Evolutionary conservation across 805 yeast genomes (phyloP).

Genomic region (Hanseniaspora clermontiae): DNA sequence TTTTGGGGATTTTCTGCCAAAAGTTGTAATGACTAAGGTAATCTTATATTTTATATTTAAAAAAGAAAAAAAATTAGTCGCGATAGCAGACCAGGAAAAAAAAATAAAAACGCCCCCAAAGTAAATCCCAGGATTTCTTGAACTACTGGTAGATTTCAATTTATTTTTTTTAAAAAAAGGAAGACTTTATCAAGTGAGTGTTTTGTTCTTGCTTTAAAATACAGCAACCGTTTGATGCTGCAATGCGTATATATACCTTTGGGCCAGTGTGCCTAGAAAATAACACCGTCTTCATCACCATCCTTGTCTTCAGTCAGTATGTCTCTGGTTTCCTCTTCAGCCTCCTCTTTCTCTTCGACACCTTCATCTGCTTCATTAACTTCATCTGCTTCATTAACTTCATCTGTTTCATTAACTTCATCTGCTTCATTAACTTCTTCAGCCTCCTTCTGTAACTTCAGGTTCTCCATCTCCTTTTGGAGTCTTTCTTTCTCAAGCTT

Average conservation of each 20-base stretch:
- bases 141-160: too few relatives aligned
- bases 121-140: too few relatives aligned
- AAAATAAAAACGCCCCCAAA: too few relatives aligned
- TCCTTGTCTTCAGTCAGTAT: constrained; percentile 17
- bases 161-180: too few relatives aligned
- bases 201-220: too few relatives aligned
- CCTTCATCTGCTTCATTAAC: constrained; percentile 18
- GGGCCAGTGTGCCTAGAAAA: constrained; percentile 24
- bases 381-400: constrained; percentile 23
- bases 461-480: constrained; percentile 18
- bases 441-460: constrained; percentile 22
- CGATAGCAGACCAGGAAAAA: too few relatives aligned
- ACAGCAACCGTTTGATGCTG: too few relatives aligned
- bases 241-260: neutral
- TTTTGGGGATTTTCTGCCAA: too few relatives aligned
- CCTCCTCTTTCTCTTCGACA: neutral
- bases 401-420: constrained; percentile 15
- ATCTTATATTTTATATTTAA: too few relatives aligned
- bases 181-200: too few relatives aligned
- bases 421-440: constrained; percentile 22
- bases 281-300: constrained; percentile 35
- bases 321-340: constrained; percentile 14
- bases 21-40: too few relatives aligned
- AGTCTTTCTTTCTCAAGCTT: constrained; percentile 31
- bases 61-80: too few relatives aligned